A percentile compares a stretch with the other conserved stretches of the same genome.
Evolutionary conservation across 768 basidiomycete genomes (phyloP).

Genomic region (Mycena galericulata): DNA sequence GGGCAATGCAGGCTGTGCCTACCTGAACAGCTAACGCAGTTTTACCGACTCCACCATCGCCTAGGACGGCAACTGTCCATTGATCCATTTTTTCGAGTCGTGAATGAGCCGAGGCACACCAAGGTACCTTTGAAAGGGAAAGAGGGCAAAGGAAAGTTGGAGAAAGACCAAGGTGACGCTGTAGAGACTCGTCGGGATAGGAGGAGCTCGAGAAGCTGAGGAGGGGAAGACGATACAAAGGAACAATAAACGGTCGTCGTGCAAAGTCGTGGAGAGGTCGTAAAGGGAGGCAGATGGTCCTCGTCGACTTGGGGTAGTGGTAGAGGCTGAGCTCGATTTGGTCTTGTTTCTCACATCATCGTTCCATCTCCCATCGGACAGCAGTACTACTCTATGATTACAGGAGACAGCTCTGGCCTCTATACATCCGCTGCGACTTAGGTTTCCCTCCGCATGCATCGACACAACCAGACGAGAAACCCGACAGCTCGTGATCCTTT

Average conservation of each 20-base stretch:
- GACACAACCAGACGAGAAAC: background rate
- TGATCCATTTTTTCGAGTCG: constrained; percentile 77
- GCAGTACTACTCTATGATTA: background rate
- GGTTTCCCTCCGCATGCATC: constrained; percentile 8
- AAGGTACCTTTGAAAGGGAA: constrained; percentile 28
- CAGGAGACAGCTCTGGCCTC: background rate
- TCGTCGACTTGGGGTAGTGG: constrained; percentile 34
- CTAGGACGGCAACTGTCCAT: constrained; percentile 95
- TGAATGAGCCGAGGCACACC: constrained; percentile 21
- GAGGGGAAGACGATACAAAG: constrained; percentile 28
- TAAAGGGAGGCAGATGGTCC: constrained; percentile 59
- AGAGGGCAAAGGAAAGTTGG: constrained; percentile 33
- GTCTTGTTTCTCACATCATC: background rate
- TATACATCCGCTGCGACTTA: background rate
- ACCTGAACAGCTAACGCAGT: constrained; percentile 97
- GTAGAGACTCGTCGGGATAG: constrained; percentile 35
- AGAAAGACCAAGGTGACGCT: constrained; percentile 29
- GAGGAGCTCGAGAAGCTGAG: constrained; percentile 32
- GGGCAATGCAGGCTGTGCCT: constrained; percentile 43
- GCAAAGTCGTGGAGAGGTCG: constrained; percentile 59
- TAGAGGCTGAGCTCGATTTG: background rate
- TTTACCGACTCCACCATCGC: constrained; percentile 98
- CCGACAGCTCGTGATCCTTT: constrained; percentile 4
- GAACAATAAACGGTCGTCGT: constrained; percentile 39
- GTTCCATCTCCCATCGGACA: background rate